A percentile compares a stretch with the other conserved stretches of the same genome.
Evolutionary conservation across 139 green algal species (phyloP).

Genomic region (Ettlia oleoabundans): DNA sequence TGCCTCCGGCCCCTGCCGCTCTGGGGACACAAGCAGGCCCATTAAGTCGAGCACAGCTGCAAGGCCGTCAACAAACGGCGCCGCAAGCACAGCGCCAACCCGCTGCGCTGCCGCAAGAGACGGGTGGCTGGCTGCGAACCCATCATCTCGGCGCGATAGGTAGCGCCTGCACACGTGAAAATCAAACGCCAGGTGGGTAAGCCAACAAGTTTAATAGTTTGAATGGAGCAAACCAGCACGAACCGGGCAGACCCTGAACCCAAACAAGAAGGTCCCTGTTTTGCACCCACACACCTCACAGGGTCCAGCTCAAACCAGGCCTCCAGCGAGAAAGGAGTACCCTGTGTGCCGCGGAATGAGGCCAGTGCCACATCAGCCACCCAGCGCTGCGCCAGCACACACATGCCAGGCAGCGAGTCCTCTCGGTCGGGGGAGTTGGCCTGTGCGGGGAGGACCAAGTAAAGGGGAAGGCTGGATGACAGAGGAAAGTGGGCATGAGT

Average conservation of each 20-base stretch:
- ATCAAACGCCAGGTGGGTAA: background rate
- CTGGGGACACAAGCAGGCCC: background rate
- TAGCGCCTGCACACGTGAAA: conserved; percentile 3
- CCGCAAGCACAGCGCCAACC: background rate
- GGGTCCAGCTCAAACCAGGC: conserved; percentile 35
- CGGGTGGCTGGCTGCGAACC: background rate
- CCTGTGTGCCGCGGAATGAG: conserved; percentile 31
- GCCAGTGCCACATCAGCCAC: conserved; percentile 49
- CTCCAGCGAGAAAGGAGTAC: conserved; percentile 39
- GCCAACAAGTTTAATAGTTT: background rate
- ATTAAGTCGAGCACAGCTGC: background rate
- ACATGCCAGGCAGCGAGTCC: conserved; percentile 51
- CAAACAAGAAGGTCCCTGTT: background rate
- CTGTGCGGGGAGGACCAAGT: conserved; percentile 15
- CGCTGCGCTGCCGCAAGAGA: background rate
- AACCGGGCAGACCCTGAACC: background rate
- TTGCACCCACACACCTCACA: conserved; percentile 3
- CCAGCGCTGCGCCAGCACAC: conserved; percentile 49
- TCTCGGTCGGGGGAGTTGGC: conserved; percentile 28
- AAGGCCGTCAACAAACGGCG: background rate
- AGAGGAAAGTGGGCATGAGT: background rate
- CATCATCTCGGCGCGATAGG: background rate
- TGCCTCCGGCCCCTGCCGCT: background rate
- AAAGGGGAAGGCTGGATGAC: too few relatives aligned
- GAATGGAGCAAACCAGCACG: background rate